Evolutionary conservation across 306 rosid genomes (phyloP).

Genomic region (Arachis stenosperma): DNA sequence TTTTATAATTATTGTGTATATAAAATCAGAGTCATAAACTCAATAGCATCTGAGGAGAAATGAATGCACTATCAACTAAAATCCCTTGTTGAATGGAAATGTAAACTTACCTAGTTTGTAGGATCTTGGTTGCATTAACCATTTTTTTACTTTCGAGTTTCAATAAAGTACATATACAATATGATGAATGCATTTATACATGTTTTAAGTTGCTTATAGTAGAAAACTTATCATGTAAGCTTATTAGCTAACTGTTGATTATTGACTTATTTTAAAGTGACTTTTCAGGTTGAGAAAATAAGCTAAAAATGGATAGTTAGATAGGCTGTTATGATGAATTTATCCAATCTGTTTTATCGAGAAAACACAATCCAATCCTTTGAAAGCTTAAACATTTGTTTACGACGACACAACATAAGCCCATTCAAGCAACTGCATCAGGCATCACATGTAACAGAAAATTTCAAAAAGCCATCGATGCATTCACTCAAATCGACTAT

Average conservation of each 20-base stretch:
- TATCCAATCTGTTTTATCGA: background rate
- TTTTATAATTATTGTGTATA: background rate
- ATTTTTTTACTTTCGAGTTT: slow-evolving; percentile 2
- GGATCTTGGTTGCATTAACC: background rate
- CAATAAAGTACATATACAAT: slow-evolving; percentile 6
- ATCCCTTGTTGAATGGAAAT: slow-evolving; percentile 22
- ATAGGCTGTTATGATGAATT: background rate
- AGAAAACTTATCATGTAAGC: slow-evolving; percentile 6
- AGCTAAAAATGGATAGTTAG: background rate
- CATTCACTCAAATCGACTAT: slow-evolving; percentile 6
- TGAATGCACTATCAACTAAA: slow-evolving; percentile 1
- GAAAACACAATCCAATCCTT: too few species aligned
- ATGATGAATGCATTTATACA: background rate
- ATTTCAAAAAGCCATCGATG: background rate
- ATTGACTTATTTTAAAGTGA: background rate
- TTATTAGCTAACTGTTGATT: background rate
- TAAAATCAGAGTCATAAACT: background rate
- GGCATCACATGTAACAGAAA: background rate
- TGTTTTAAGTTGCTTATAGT: background rate
- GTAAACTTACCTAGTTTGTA: background rate
- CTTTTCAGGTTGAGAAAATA: background rate
- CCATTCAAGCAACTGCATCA: slow-evolving; percentile 3
- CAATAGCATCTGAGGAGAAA: background rate
- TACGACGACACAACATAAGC: background rate
- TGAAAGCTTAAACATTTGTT: background rate